These are phyloP conservation scores for Fusarium neocosmosporiellum DNA, from an alignment of 2,329 filamentous ascomycete genomes.

Conservation along the genomic window DNA sequence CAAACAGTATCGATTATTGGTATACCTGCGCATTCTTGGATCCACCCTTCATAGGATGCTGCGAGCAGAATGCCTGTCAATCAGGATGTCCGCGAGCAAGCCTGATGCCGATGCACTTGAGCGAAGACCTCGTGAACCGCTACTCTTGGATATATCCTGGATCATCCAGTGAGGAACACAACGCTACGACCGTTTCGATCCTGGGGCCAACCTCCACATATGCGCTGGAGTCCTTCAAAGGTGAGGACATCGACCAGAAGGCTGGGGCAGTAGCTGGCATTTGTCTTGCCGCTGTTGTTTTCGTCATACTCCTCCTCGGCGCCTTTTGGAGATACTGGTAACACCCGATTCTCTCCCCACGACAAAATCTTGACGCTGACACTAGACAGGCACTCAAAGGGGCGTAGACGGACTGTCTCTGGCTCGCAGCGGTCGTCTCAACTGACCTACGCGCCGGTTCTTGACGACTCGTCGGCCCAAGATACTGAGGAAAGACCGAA, in stretches of 20 bases:
- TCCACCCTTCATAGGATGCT: neutral
- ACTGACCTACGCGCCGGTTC: neutral
- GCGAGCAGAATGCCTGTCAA: neutral
- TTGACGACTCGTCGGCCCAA: neutral
- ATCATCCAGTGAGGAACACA: neutral
- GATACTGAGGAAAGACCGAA: neutral
- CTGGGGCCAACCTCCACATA: neutral
- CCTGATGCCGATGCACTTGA: neutral
- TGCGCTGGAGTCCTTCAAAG: neutral
- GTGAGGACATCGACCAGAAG: neutral
- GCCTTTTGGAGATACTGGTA: neutral
- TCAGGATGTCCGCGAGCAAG: neutral
- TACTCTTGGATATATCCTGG: neutral
- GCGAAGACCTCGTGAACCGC: neutral
- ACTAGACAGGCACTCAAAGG: neutral
- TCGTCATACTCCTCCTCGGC: neutral
- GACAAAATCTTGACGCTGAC: neutral
- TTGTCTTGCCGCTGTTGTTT: neutral
- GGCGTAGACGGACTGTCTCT: neutral
- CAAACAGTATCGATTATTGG: neutral
- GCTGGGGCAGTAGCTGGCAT: neutral
- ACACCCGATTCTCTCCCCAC: neutral
- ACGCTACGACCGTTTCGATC: neutral
- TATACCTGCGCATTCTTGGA: accelerated
- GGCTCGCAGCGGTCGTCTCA: neutral